A percentile compares a stretch with the other conserved stretches of the same genome.
Evolutionary conservation across 192 early-diverging fungal species (phyloP).

Genomic region (Podila verticillata): DNA sequence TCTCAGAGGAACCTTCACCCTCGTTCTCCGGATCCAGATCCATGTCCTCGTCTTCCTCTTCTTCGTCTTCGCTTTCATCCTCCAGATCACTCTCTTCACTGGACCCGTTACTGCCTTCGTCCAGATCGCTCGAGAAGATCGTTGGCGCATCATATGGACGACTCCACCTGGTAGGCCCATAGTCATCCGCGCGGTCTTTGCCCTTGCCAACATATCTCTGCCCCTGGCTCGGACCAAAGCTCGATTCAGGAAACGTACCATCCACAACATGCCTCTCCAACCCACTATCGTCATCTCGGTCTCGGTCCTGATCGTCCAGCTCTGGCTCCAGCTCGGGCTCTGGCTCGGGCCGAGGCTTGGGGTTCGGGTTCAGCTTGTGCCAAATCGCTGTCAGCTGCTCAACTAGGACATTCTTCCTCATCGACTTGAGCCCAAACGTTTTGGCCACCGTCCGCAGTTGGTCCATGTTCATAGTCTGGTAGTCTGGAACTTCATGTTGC

Average conservation of each 20-base stretch:
- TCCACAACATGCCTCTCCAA: too few relatives aligned
- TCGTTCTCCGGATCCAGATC: constrained; percentile 3
- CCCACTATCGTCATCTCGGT: too few relatives aligned
- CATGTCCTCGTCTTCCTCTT: background rate
- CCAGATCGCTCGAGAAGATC: background rate
- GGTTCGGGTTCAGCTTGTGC: constrained; percentile 10
- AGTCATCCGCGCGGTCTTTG: background rate
- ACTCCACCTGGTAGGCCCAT: background rate
- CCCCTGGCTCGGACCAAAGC: background rate
- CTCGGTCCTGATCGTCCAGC: background rate
- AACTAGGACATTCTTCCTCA: constrained; percentile 3
- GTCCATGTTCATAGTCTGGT: constrained; percentile 18
- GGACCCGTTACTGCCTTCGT: background rate
- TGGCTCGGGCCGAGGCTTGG: background rate
- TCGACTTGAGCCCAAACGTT: constrained; percentile 37
- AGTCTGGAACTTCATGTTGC: constrained; percentile 11
- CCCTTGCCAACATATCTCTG: background rate
- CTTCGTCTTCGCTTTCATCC: background rate
- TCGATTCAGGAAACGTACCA: background rate
- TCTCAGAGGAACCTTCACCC: background rate
- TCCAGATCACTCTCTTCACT: background rate
- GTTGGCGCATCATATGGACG: background rate
- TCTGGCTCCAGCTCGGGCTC: background rate
- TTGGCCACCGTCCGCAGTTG: constrained; percentile 12
- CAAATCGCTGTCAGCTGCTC: constrained; percentile 31